Evolutionary conservation across 768 basidiomycete genomes (phyloP).

Genomic region (Cystobasidium tubakii): DNA sequence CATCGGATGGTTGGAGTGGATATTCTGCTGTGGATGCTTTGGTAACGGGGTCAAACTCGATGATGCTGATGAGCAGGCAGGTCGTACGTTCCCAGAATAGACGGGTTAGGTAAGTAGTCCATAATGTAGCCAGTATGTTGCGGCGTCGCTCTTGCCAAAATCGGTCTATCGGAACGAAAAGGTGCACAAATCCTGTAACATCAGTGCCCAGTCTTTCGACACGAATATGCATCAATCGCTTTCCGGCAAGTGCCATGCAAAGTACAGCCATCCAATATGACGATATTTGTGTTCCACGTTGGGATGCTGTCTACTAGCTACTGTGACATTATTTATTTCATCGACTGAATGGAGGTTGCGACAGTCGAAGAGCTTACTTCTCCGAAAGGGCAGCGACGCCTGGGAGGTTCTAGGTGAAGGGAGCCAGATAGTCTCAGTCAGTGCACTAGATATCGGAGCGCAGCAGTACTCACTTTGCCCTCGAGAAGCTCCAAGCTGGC

Average conservation of each 20-base stretch:
- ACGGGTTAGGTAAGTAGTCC: not conserved
- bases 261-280: no score
- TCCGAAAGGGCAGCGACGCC: slow-evolving; percentile 32
- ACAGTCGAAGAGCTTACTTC: not conserved
- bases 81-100: slow-evolving; percentile 25
- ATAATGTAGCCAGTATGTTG: not conserved
- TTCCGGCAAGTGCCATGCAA: no score
- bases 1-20: slow-evolving; percentile 11
- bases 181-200: no score
- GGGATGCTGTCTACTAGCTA: no score
- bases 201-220: no score
- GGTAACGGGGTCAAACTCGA: not conserved
- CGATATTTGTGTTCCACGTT: no score
- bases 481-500: slow-evolving; percentile 91
- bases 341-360: no score
- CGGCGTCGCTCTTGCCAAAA: not conserved
- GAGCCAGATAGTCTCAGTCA: not conserved
- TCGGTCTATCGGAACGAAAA: not conserved
- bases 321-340: no score
- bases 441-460: not conserved
- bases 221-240: no score
- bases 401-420: slow-evolving; percentile 11
- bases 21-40: slow-evolving; percentile 31
- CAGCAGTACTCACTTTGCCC: slow-evolving; percentile 66
- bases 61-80: slow-evolving; percentile 27